These are phyloP conservation scores for Laetiporus sulphureus DNA, from an alignment of 1,284 basidiomycete species.

Conservation along the genomic window DNA sequence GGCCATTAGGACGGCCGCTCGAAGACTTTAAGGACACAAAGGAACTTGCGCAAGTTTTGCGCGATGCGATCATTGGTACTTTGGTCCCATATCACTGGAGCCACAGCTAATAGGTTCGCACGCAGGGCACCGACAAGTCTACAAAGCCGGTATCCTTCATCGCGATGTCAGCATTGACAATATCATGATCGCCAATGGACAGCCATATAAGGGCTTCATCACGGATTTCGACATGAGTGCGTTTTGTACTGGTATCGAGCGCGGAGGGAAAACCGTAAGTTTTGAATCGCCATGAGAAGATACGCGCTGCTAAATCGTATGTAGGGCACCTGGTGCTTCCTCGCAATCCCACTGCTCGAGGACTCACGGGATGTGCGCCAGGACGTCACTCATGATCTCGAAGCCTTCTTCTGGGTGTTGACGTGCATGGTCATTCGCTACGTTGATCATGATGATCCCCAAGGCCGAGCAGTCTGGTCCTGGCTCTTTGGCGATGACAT, in stretches of 20 bases:
- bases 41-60: constrained; percentile 8
- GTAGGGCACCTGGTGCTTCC: background rate
- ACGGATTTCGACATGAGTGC: constrained; percentile 9
- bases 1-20: constrained; percentile 8
- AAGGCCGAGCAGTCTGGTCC: background rate
- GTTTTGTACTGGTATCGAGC: background rate
- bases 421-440: background rate
- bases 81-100: background rate
- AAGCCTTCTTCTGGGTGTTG: background rate
- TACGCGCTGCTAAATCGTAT: background rate
- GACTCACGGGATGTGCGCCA: background rate
- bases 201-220: constrained; percentile 7
- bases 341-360: background rate
- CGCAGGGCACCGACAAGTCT: background rate
- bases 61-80: constrained; percentile 11
- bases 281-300: background rate
- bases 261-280: background rate
- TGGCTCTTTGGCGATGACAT: background rate
- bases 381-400: background rate
- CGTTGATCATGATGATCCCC: background rate
- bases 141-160: constrained; percentile 6
- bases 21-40: constrained; percentile 7
- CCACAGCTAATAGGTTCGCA: background rate
- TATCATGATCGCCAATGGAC: constrained; percentile 5
- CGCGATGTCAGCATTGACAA: constrained; percentile 12